A percentile compares a stretch with the other conserved stretches of the same genome.
phyloP scores from a whole-genome alignment of 768 basidiomycete genomes.

The Solioccasus polychromus region DNA sequence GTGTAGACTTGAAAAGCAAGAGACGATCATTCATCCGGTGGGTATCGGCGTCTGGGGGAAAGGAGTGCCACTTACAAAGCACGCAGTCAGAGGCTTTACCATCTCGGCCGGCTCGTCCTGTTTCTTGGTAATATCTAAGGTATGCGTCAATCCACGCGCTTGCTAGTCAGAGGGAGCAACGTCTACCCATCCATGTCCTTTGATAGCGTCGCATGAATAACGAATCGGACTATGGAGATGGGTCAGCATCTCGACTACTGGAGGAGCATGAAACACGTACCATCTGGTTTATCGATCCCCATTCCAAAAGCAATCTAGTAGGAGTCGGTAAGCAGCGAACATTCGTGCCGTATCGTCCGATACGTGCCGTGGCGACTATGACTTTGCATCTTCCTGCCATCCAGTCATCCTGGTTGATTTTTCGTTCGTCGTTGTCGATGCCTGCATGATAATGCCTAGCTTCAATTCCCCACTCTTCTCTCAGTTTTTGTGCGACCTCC shows the following conservation, averaged over 20 bases:
- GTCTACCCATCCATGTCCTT: constrained; percentile 79
- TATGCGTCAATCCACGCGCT: constrained; percentile 1
- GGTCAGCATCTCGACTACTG: neutral
- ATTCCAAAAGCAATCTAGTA: constrained; percentile 93
- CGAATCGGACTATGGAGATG: constrained; percentile 71
- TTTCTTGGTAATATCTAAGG: constrained; percentile 87
- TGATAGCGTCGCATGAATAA: constrained; percentile 85
- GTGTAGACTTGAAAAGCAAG: constrained; percentile 52
- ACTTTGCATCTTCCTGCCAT: constrained; percentile 66
- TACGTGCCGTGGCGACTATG: constrained; percentile 86
- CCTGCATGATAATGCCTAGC: constrained; percentile 88
- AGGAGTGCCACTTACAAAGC: constrained; percentile 62
- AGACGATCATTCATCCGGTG: too few relatives aligned
- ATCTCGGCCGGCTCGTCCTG: constrained; percentile 94
- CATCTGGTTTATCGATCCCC: constrained; percentile 89
- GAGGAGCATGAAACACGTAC: constrained; percentile 34
- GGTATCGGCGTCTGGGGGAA: neutral
- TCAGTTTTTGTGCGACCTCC: constrained; percentile 66
- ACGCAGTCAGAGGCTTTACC: constrained; percentile 81
- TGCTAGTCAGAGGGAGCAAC: neutral
- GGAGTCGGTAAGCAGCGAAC: constrained; percentile 2
- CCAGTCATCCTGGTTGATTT: constrained; percentile 68
- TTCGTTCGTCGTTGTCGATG: constrained; percentile 61
- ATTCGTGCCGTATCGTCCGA: neutral
- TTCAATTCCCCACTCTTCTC: constrained; percentile 51